phyloP scores from a whole-genome alignment of 352 stramenopile species.

The Pythium sukuiense region DNA sequence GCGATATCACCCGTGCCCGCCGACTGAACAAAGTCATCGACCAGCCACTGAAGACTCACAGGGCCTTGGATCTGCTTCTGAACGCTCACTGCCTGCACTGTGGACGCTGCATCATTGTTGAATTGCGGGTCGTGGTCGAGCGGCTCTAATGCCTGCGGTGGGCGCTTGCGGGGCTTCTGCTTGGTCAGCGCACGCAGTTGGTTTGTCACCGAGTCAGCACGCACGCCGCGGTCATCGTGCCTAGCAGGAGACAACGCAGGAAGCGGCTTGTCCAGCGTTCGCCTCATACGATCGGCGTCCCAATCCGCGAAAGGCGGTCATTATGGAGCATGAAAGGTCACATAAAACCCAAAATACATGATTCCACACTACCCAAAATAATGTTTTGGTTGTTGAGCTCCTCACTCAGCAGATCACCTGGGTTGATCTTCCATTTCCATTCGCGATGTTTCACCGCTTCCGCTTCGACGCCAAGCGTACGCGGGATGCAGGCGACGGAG shows the following conservation, averaged over 20 bases:
- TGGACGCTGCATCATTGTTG: not conserved
- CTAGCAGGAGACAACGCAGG: slow-evolving; percentile 7
- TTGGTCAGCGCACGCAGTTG: slow-evolving; percentile 40
- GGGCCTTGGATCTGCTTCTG: slow-evolving; percentile 53
- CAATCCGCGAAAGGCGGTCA: not conserved
- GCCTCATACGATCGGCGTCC: slow-evolving; percentile 11
- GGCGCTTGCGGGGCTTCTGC: slow-evolving; percentile 32
- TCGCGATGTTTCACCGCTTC: slow-evolving; percentile 54
- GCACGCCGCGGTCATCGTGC: slow-evolving; percentile 36
- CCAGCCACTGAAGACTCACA: slow-evolving; percentile 47
- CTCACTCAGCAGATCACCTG: not conserved
- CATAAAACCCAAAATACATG: not conserved
- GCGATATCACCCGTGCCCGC: slow-evolving; percentile 36
- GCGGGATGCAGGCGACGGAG: slow-evolving; percentile 18
- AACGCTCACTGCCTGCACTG: slow-evolving; percentile 18
- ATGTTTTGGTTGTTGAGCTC: not conserved
- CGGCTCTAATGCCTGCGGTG: slow-evolving; percentile 23
- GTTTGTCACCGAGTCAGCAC: slow-evolving; percentile 43
- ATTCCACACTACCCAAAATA: not conserved
- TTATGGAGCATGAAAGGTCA: not conserved
- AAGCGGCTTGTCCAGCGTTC: slow-evolving; percentile 11
- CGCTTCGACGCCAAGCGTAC: slow-evolving; percentile 58
- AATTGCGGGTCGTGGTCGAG: slow-evolving; percentile 10
- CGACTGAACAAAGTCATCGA: slow-evolving; percentile 62
- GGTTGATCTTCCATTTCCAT: not conserved